These are phyloP conservation scores for Blastomyces silverae DNA, from an alignment of 2,329 filamentous ascomycete species.

Conservation along the genomic window DNA sequence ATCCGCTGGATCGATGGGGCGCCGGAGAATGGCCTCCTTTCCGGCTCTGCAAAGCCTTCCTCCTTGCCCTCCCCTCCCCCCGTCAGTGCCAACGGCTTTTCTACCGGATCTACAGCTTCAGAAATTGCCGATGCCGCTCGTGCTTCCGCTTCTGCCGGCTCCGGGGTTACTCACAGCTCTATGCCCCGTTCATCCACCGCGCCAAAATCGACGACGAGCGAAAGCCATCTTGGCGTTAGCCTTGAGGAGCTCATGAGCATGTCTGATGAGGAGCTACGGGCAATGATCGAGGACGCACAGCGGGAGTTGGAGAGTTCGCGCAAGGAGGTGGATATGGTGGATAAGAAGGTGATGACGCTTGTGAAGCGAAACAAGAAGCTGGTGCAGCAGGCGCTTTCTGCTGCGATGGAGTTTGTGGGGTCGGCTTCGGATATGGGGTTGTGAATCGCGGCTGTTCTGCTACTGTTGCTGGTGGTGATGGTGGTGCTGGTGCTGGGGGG, in stretches of 20 bases:
- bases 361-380: conserved; percentile 42
- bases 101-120: conserved; percentile 30
- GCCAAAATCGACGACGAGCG: conserved; percentile 33
- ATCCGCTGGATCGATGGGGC: conserved; percentile 40
- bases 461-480: neutral
- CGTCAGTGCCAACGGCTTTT: conserved; percentile 30
- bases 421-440: conserved; percentile 9
- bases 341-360: conserved; percentile 39
- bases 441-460: conserved; percentile 4
- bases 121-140: conserved; percentile 33
- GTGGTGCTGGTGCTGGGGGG: neutral
- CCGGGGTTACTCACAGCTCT: conserved; percentile 1
- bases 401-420: conserved; percentile 24
- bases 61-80: conserved; percentile 21
- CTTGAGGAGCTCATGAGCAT: conserved; percentile 40
- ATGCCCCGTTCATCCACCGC: conserved; percentile 11
- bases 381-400: conserved; percentile 36
- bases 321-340: conserved; percentile 54
- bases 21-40: conserved; percentile 25
- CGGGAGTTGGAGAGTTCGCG: conserved; percentile 67
- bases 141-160: conserved; percentile 11
- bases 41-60: conserved; percentile 25
- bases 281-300: conserved; percentile 37
- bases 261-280: conserved; percentile 37
- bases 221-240: conserved; percentile 31